These are phyloP conservation scores for Nidularia pulvinata DNA, from an alignment of 768 basidiomycete species.

Conservation along the genomic window DNA sequence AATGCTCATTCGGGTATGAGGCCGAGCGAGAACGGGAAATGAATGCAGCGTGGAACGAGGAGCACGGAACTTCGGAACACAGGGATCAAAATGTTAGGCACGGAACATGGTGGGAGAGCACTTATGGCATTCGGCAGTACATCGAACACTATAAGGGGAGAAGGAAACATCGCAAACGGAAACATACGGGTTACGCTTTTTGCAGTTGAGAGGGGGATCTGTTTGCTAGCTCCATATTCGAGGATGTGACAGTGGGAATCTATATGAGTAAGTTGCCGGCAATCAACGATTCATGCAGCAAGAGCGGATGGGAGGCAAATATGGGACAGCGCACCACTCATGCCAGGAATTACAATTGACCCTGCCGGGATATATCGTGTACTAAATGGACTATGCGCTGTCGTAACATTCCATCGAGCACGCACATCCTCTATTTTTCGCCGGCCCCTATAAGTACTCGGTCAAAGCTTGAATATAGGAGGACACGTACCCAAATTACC, in stretches of 20 bases:
- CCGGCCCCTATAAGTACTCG: not conserved
- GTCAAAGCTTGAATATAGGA: not conserved
- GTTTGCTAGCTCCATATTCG: constrained; percentile 56
- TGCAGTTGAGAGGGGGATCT: constrained; percentile 50
- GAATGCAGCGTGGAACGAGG: no score
- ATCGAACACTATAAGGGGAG: not conserved
- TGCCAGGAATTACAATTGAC: constrained; percentile 55
- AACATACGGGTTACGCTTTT: constrained; percentile 41
- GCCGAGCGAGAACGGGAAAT: no score
- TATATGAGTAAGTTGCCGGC: constrained; percentile 11
- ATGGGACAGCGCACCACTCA: constrained; percentile 42
- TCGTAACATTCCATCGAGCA: not conserved
- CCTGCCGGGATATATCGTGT: constrained; percentile 36
- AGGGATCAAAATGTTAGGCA: no score
- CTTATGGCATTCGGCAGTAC: not conserved
- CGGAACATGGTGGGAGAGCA: not conserved
- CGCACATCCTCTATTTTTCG: not conserved
- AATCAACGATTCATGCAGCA: not conserved
- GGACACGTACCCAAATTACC: constrained; percentile 57
- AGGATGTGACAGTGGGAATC: constrained; percentile 70
- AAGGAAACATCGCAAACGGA: not conserved
- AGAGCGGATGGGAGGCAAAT: not conserved
- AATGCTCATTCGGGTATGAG: no score
- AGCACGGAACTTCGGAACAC: no score
- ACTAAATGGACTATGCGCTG: not conserved